Percentiles rank a stretch among this genome's conserved stretches.
Conservation (phyloP, 2,329 filamentous ascomycete species). For the Aspergillus alliaceus region DNA sequence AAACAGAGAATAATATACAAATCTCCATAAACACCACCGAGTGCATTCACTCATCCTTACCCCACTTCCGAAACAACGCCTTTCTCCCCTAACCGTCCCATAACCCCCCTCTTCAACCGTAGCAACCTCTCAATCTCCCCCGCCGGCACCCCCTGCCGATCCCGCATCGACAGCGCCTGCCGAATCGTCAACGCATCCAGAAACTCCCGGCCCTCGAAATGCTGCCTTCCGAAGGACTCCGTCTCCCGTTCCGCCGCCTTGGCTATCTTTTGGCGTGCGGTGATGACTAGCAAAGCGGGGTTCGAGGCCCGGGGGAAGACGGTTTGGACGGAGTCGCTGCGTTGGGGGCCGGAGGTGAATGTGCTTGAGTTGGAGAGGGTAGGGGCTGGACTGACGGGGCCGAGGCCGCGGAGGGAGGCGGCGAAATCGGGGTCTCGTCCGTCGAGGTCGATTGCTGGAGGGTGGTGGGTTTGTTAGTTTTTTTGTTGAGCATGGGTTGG, state of each 20-base stretch:
- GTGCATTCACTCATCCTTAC: background rate
- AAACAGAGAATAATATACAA: slow-evolving; percentile 2
- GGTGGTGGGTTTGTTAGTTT: background rate
- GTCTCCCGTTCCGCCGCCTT: slow-evolving; percentile 57
- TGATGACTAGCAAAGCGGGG: slow-evolving; percentile 55
- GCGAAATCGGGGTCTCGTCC: slow-evolving; percentile 67
- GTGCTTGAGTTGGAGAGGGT: slow-evolving; percentile 57
- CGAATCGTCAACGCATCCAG: slow-evolving; percentile 52
- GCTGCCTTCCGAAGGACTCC: slow-evolving; percentile 45
- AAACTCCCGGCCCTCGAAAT: slow-evolving; percentile 44
- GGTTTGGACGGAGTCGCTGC: slow-evolving; percentile 30
- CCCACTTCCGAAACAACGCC: slow-evolving; percentile 30
- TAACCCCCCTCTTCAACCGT: slow-evolving; percentile 45
- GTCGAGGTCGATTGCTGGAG: slow-evolving; percentile 61
- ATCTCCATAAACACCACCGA: background rate
- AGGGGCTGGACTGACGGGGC: slow-evolving; percentile 58
- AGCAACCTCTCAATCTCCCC: slow-evolving; percentile 47
- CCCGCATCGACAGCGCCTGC: slow-evolving; percentile 50
- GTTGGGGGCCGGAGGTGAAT: slow-evolving; percentile 35
- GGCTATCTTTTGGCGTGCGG: slow-evolving; percentile 52
- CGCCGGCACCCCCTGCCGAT: slow-evolving; percentile 37
- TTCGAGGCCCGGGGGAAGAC: slow-evolving; percentile 46
- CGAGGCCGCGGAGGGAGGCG: slow-evolving; percentile 71
- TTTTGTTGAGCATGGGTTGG: too few species aligned
- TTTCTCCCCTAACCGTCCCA: slow-evolving; percentile 38